A percentile compares a stretch with the other conserved stretches of the same genome.
These are phyloP conservation scores for Uromyces viciae-fabae DNA, from an alignment of 1,284 basidiomycete genomes.

Conservation along the genomic window DNA sequence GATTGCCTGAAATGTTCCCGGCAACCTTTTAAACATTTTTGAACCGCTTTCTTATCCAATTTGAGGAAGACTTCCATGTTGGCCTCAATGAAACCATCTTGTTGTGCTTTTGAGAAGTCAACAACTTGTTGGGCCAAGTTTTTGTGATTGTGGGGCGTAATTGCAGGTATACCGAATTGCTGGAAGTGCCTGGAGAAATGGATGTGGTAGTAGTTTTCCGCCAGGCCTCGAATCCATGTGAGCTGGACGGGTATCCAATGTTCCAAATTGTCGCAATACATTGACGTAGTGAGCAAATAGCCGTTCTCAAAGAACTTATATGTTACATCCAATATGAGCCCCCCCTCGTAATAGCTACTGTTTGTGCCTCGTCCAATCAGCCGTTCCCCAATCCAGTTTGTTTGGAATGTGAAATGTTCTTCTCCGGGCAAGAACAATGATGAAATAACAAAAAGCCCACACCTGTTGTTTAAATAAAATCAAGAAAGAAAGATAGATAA, in stretches of 20 bases:
- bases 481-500: not conserved
- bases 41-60: not conserved
- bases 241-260: conserved; percentile 22
- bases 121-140: not conserved
- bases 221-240: conserved; percentile 10
- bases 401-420: conserved; percentile 11
- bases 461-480: not conserved
- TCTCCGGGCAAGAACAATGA: not conserved
- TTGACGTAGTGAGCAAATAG: not conserved
- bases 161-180: not conserved
- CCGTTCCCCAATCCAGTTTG: not conserved
- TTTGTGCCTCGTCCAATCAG: not conserved
- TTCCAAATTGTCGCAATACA: not conserved
- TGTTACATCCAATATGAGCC: conserved; percentile 1
- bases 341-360: not conserved
- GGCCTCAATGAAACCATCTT: not conserved
- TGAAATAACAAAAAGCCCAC: not conserved
- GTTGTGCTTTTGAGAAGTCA: not conserved
- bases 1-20: not conserved
- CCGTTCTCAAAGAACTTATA: conserved; percentile 5
- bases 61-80: not conserved
- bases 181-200: not conserved
- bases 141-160: not conserved
- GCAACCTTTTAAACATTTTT: not conserved
- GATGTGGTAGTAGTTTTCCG: not conserved